phyloP scores from a whole-genome alignment of 2,329 filamentous ascomycete genomes.

The Trichoderma gracile region DNA sequence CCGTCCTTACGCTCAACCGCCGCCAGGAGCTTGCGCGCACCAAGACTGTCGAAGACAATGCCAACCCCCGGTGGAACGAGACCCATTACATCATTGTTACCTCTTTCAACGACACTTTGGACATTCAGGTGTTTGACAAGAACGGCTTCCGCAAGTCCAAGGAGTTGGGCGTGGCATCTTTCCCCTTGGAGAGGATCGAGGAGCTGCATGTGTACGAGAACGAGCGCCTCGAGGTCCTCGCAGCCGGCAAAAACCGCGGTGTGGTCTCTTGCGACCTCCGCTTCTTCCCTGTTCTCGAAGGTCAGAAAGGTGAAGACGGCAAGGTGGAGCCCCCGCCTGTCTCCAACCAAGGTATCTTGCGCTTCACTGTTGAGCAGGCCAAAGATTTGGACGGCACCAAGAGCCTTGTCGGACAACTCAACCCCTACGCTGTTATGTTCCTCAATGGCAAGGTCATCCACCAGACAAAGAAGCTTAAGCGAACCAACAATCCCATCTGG shows the following conservation, averaged over 20 bases:
- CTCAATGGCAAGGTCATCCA: conserved; percentile 93
- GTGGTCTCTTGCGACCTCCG: conserved; percentile 78
- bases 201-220: conserved; percentile 78
- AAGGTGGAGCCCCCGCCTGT: conserved; percentile 79
- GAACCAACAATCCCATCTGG: conserved; percentile 97
- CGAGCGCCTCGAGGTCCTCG: conserved; percentile 77
- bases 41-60: conserved; percentile 80
- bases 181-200: conserved; percentile 80
- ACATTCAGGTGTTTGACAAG: conserved; percentile 84
- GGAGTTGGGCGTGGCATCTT: conserved; percentile 84
- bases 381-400: conserved; percentile 93
- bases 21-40: conserved; percentile 81
- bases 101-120: conserved; percentile 83
- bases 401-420: conserved; percentile 87
- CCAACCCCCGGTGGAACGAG: conserved; percentile 92
- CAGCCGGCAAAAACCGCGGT: conserved; percentile 82
- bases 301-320: conserved; percentile 71
- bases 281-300: conserved; percentile 91
- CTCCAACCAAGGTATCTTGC: conserved; percentile 88
- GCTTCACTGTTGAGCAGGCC: conserved; percentile 91
- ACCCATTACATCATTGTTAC: conserved; percentile 95
- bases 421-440: conserved; percentile 84
- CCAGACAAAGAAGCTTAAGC: conserved; percentile 87
- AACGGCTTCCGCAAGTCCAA: conserved; percentile 97
- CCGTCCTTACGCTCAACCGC: conserved; percentile 79